These are phyloP conservation scores for Blakeslea trispora DNA, from an alignment of 371 early-diverging fungal species.

Conservation along the genomic window DNA sequence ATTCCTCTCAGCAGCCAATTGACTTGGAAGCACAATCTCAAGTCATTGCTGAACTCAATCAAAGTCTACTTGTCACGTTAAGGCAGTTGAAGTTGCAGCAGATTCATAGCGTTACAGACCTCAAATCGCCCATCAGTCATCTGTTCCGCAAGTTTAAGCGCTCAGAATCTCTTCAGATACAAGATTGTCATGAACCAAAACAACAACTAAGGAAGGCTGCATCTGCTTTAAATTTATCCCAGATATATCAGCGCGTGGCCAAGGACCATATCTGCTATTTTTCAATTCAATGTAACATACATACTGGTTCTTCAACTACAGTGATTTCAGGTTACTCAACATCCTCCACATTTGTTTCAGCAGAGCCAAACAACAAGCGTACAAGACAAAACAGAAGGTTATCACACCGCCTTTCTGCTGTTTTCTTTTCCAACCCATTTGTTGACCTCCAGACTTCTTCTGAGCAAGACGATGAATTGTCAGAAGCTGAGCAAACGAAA, in stretches of 20 bases:
- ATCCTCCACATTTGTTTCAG: conserved; percentile 22
- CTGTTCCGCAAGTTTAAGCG: conserved; percentile 29
- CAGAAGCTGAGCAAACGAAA: conserved; percentile 21
- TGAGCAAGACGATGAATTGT: conserved; percentile 4
- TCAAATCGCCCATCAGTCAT: conserved; percentile 29
- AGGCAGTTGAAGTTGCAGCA: conserved; percentile 30
- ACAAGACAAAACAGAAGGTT: conserved; percentile 2
- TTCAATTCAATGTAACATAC: conserved; percentile 34
- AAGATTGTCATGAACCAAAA: conserved; percentile 9
- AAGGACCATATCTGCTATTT: conserved; percentile 47
- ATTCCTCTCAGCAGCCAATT: conserved; percentile 31
- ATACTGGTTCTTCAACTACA: conserved; percentile 21
- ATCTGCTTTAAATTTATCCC: conserved; percentile 39
- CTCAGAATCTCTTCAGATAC: conserved; percentile 3
- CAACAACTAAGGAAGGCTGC: conserved; percentile 31
- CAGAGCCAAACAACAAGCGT: not conserved
- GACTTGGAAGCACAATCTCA: conserved; percentile 29
- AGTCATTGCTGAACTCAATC: conserved; percentile 32
- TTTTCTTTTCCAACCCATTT: conserved; percentile 16
- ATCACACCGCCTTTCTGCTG: conserved; percentile 19
- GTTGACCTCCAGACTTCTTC: not conserved
- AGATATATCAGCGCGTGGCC: conserved; percentile 39
- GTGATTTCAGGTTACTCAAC: conserved; percentile 33
- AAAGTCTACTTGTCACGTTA: conserved; percentile 30
- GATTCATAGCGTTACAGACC: conserved; percentile 18